Base-by-base conservation (phyloP, 345 rosid species). In the Heritiera littoralis region DNA sequence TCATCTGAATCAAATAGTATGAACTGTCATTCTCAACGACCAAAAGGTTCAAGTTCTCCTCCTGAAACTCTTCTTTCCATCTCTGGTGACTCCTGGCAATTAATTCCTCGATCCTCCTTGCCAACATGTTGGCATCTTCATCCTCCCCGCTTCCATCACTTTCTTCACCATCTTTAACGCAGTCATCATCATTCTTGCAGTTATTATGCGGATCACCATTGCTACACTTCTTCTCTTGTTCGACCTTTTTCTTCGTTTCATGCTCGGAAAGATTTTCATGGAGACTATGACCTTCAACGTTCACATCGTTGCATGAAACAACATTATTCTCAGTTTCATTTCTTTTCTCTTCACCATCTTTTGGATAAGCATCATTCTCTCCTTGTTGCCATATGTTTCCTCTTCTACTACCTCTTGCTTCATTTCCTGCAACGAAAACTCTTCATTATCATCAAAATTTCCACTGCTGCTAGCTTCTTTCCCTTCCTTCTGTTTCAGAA, bases 101-200 rank as follows among this genome's bases (percentile, higher is more conserved):
- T 81, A 88, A 86, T 54, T 83, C 89, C 68, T 88, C 89, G 14
- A 72, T 77, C 79, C 89, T 83, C 56, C 64, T 80, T 77, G 81
- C 67, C 72, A 86, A 65, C 9, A 20, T 3, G 64, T 72, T 60
- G 40, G 82, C 84, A 12, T 76, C 48, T 1, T 67, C 35, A 45
- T 74, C 78, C 1, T 73, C 82, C 3, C 73, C 80, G 23, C 78
- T 86, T 40, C 75, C 82, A 4, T 13, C 63, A 9, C 10, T 56
- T 2, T 17, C 58, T 6, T 54, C 76, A 0, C 68, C 76, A 43
- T 76, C 51, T 18, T 56, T 28, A 7, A 5, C 73, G 0, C 75
- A 65, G 35, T 66, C 43, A 17, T 83, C 77, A 1, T 76, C 72
- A 12, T 64, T 51, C 28, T 23, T 23, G 28, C 28, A 23, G 28